Conservation (phyloP, 768 basidiomycete species). For the Gyrodon lividus region DNA sequence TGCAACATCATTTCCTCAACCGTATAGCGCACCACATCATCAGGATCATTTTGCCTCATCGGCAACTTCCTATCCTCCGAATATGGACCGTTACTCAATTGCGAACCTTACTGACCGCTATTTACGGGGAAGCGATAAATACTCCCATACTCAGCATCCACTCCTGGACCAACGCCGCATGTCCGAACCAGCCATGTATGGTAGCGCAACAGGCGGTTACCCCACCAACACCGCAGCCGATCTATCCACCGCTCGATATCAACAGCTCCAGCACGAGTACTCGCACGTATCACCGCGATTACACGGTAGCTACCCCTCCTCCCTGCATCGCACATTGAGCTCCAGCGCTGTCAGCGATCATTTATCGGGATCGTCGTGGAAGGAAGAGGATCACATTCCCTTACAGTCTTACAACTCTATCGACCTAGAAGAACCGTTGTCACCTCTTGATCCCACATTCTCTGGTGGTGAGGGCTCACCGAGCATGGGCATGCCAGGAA, state of each 20-base stretch:
- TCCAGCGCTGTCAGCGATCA: conserved; percentile 47
- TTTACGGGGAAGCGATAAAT: conserved; percentile 39
- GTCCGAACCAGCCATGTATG: conserved; percentile 61
- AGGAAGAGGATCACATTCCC: conserved; percentile 31
- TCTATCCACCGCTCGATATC: conserved; percentile 35
- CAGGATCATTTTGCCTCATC: conserved; percentile 46
- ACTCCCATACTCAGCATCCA: conserved; percentile 34
- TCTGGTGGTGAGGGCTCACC: conserved; percentile 40
- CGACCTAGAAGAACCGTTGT: conserved; percentile 48
- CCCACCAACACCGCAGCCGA: conserved; percentile 31
- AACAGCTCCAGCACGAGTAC: conserved; percentile 43
- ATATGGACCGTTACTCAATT: conserved; percentile 41
- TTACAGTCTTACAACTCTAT: conserved; percentile 34
- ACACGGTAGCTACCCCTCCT: conserved; percentile 35
- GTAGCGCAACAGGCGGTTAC: conserved; percentile 40
- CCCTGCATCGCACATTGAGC: conserved; percentile 46
- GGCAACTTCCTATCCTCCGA: conserved; percentile 39
- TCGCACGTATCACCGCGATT: conserved; percentile 35
- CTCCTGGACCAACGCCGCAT: conserved; percentile 62
- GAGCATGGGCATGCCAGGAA: conserved; percentile 29
- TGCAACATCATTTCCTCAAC: conserved; percentile 38
- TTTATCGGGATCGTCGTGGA: conserved; percentile 31
- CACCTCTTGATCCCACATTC: conserved; percentile 55
- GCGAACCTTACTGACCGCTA: conserved; percentile 39
- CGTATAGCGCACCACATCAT: conserved; percentile 42